These are phyloP conservation scores for Emergomyces pasteurianus DNA, from an alignment of 2,329 filamentous ascomycete species.

Conservation along the genomic window DNA sequence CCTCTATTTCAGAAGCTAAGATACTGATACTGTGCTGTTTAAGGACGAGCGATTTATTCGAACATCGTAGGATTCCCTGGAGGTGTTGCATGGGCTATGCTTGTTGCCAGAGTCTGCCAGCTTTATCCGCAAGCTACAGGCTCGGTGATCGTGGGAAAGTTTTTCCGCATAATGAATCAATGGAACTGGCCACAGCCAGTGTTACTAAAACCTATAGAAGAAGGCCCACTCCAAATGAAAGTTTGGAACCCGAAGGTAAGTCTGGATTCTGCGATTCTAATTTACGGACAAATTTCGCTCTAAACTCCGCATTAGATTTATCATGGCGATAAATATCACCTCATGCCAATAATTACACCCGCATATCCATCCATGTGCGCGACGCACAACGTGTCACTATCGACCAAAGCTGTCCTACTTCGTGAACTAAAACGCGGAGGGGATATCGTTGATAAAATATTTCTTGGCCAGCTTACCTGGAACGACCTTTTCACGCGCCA, in stretches of 20 bases:
- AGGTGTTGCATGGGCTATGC: conserved; percentile 95
- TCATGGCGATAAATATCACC: conserved; percentile 65
- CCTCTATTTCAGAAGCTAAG: background rate
- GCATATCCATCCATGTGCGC: conserved; percentile 97
- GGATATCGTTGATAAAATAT: conserved; percentile 67
- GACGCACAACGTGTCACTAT: conserved; percentile 84
- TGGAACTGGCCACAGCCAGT: conserved; percentile 97
- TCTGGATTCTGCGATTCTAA: background rate
- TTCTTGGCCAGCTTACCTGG: conserved; percentile 66
- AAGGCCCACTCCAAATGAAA: conserved; percentile 64
- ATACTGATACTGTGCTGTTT: background rate
- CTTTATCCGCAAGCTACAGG: conserved; percentile 87
- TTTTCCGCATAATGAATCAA: conserved; percentile 80
- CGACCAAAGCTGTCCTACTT: conserved; percentile 73
- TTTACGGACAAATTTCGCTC: background rate
- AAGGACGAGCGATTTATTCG: conserved; percentile 75
- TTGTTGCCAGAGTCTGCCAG: conserved; percentile 90
- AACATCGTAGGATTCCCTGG: conserved; percentile 96
- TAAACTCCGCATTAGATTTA: conserved; percentile 46
- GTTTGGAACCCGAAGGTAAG: conserved; percentile 87
- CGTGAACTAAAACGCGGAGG: conserved; percentile 68
- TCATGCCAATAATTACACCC: conserved; percentile 98
- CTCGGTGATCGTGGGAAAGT: conserved; percentile 80
- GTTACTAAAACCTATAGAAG: conserved; percentile 75
- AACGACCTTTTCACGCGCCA: conserved; percentile 81